A percentile compares a stretch with the other conserved stretches of the same genome.
Conservation (phyloP, 768 basidiomycete genomes). For the Collybia mongolica region DNA sequence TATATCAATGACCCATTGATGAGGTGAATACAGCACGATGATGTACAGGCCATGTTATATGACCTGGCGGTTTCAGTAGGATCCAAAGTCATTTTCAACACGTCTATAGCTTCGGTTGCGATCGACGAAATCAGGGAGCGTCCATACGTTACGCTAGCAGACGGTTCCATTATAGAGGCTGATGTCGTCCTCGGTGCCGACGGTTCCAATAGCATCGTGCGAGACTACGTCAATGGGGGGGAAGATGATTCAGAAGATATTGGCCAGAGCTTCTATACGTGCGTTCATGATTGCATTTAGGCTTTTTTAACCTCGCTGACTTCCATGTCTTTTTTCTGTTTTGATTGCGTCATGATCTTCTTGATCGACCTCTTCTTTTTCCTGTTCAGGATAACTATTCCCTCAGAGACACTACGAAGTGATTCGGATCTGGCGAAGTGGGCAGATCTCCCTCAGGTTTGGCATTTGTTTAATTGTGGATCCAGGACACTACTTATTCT, state of each 20-base stretch:
- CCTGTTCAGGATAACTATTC: constrained; percentile 31
- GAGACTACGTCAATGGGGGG: constrained; percentile 32
- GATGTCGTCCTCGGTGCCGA: constrained; percentile 55
- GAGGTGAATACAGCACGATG: constrained; percentile 35
- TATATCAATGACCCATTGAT: background rate
- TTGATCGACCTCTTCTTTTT: background rate
- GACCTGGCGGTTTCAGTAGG: constrained; percentile 39
- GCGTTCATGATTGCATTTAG: constrained; percentile 13
- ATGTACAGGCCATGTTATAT: constrained; percentile 43
- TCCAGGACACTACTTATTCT: constrained; percentile 3
- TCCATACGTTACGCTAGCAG: constrained; percentile 26
- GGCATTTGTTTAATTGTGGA: background rate
- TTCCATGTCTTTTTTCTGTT: too few relatives aligned
- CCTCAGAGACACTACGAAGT: constrained; percentile 30
- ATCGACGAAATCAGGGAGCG: constrained; percentile 22
- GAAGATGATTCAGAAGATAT: constrained; percentile 23
- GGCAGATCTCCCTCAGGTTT: constrained; percentile 31
- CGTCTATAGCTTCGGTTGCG: constrained; percentile 23
- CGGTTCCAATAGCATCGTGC: constrained; percentile 39
- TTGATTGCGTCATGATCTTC: background rate
- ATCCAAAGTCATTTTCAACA: constrained; percentile 32
- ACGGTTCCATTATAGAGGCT: constrained; percentile 34
- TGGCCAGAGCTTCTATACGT: constrained; percentile 37
- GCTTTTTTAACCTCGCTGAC: background rate
- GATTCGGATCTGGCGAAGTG: constrained; percentile 37